phyloP scores from a whole-genome alignment of 2,329 filamentous ascomycete species.

The Stagonosporopsis tanaceti region DNA sequence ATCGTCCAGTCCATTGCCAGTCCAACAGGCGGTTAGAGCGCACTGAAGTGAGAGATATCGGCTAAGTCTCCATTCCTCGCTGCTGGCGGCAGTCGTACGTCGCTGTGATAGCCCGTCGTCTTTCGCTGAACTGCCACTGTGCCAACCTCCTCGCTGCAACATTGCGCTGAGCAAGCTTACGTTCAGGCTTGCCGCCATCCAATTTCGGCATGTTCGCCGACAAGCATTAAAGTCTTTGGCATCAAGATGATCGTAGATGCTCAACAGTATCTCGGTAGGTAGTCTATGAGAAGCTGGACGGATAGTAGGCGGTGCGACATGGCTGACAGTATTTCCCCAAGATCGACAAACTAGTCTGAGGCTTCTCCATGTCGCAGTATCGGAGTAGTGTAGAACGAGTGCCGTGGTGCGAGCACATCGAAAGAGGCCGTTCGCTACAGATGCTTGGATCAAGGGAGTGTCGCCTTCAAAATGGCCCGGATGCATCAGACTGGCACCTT shows the following conservation, averaged over 20 bases:
- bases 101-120: not conserved
- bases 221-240: conserved; percentile 67
- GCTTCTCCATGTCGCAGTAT: conserved; percentile 24
- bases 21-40: conserved; percentile 54
- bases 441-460: not conserved
- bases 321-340: conserved; percentile 46
- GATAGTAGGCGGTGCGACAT: conserved; percentile 23
- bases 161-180: conserved; percentile 59
- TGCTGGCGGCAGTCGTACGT: not conserved
- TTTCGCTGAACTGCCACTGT: conserved; percentile 34
- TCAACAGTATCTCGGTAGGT: conserved; percentile 56
- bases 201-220: conserved; percentile 65
- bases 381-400: conserved; percentile 26
- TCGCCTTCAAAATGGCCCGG: not conserved
- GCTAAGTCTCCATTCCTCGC: conserved; percentile 54
- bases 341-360: conserved; percentile 46
- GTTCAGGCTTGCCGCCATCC: conserved; percentile 67
- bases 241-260: conserved; percentile 34
- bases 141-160: conserved; percentile 65
- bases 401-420: not conserved
- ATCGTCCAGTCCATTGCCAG: conserved; percentile 42
- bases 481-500: conserved; percentile 6
- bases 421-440: not conserved
- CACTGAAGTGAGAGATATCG: conserved; percentile 60
- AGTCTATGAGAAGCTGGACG: conserved; percentile 42